A percentile compares a stretch with the other conserved stretches of the same genome.
These are phyloP conservation scores for Penicillium lividum DNA, from an alignment of 495 filamentous ascomycete species.

Conservation along the genomic window DNA sequence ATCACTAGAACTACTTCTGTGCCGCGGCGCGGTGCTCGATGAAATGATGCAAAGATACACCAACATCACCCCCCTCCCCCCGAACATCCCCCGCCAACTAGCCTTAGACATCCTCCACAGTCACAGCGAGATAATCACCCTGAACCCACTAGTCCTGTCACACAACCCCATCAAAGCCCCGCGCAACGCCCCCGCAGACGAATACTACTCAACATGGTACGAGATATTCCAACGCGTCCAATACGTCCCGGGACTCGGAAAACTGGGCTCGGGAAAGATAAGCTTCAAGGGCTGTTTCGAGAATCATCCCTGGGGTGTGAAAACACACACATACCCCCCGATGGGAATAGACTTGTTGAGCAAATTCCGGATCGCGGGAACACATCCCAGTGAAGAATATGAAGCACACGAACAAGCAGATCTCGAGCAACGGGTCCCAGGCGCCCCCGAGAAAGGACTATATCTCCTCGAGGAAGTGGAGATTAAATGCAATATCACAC, in stretches of 20 bases:
- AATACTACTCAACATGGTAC: conserved; percentile 71
- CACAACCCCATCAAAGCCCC: conserved; percentile 65
- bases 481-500: conserved; percentile 72
- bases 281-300: conserved; percentile 76
- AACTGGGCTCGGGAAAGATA: conserved; percentile 59
- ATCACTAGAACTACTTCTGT: not conserved
- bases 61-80: conserved; percentile 69
- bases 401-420: not conserved
- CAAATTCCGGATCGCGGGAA: conserved; percentile 63
- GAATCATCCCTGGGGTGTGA: conserved; percentile 64
- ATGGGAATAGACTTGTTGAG: conserved; percentile 66
- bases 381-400: conserved; percentile 59
- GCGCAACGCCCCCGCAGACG: conserved; percentile 60
- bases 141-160: conserved; percentile 76
- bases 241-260: conserved; percentile 65
- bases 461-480: conserved; percentile 77
- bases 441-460: conserved; percentile 59
- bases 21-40: too few relatives aligned
- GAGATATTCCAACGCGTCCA: conserved; percentile 61
- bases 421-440: conserved; percentile 53
- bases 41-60: conserved; percentile 49
- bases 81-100: conserved; percentile 62
- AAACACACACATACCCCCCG: conserved; percentile 76
- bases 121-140: conserved; percentile 75
- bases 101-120: conserved; percentile 71